Conservation (phyloP, 176 grass and related monocot species). For the Paspalum vaginatum region DNA sequence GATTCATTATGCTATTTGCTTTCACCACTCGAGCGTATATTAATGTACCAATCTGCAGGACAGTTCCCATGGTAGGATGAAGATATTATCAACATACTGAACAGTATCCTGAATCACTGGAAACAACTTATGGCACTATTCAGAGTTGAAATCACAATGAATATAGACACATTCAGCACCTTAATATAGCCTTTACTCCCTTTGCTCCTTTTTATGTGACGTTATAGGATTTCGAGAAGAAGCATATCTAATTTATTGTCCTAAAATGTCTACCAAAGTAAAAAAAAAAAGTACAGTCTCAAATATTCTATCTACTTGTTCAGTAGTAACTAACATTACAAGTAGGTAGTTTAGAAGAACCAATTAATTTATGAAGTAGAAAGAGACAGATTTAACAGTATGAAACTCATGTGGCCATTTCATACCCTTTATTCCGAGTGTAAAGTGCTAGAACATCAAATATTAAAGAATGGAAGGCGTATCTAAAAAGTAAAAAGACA, state of each 20-base stretch:
- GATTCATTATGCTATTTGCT: slow-evolving; percentile 90
- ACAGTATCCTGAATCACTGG: slow-evolving; percentile 10
- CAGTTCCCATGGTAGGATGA: slow-evolving; percentile 20
- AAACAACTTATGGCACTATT: neutral
- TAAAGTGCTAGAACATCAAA: neutral
- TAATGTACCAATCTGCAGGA: slow-evolving; percentile 80
- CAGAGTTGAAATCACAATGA: slow-evolving; percentile 8
- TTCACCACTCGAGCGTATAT: slow-evolving; percentile 92
- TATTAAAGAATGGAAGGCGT: neutral
- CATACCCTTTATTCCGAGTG: neutral
- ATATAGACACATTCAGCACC: too few species aligned
- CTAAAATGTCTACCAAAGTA: neutral
- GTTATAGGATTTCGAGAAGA: too few species aligned
- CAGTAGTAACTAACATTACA: neutral
- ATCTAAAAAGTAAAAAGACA: neutral
- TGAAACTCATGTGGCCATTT: neutral
- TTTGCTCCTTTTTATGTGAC: neutral
- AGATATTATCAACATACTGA: slow-evolving; percentile 24
- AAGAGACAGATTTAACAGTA: neutral
- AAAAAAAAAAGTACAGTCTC: neutral
- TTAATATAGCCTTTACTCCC: neutral
- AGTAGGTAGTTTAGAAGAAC: neutral
- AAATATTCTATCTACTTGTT: neutral
- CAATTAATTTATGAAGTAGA: neutral
- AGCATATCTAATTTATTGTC: neutral